Base-by-base conservation (phyloP, 352 stramenopile genomes). In the Globisporangium canariense region DNA sequence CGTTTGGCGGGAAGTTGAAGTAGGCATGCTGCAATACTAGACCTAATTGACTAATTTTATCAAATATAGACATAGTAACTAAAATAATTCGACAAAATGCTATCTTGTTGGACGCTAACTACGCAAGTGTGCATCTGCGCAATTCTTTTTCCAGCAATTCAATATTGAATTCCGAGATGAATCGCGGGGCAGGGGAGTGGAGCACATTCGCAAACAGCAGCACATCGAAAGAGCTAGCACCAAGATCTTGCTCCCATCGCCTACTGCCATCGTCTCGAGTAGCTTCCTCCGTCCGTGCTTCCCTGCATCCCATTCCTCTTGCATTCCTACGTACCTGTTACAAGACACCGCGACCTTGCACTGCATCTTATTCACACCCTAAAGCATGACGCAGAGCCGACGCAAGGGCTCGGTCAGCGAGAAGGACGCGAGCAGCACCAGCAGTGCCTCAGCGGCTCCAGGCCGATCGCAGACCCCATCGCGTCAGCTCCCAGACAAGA, bases 321-420 rank as follows among this genome's bases (percentile, higher is more conserved):
- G n/a, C 32, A 28, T 43, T 53, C 30, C 47, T 51, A 32, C 51
- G 25, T 50, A 22, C 43, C 4, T 49, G 16, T 49, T 49, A 22
- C 5, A n/a, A 22, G 34, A 50, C 38, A 38, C 18, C 8, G n/a
- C 53, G 22, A 36, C 34, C 6, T 34, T 14, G 14, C 20, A 60
- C 54, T 32, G 18, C 10, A 47, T 38, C 25, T n/a, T 20, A 30
- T 28, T 58, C 32, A 10, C 32, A 13, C 51, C 7, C 30, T 28
- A 30, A 43, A 25, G 22, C 2, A 66, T 66, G 60, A 56, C 60
- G 22, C 50, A 36, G 47, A 38, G 51, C 50, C 60, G 60, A 16
- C 61, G 54, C 62, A 62, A 58, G 45, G 62, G 53, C 25, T 67
- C 62, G n/a, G 22, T 67, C 22, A 28, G 58, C 22, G 64, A 61